Evolutionary conservation across 495 filamentous ascomycete genomes (phyloP).

Genomic region (Podospora pseudoanserina): DNA sequence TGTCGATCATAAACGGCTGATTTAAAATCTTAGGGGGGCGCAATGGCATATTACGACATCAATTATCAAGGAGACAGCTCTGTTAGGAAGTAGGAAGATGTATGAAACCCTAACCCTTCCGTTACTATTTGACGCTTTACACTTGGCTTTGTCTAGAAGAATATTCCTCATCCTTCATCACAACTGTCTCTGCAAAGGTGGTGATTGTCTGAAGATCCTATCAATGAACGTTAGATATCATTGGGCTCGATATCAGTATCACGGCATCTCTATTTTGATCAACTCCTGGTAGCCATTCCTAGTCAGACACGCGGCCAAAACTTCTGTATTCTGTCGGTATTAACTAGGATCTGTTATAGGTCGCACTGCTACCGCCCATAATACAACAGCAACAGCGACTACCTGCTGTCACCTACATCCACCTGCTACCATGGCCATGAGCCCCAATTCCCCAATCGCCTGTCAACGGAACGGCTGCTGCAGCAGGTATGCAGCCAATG

Average conservation of each 20-base stretch:
- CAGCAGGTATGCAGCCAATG: conserved; percentile 3
- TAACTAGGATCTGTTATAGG: conserved; percentile 1
- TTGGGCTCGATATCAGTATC: too few species aligned
- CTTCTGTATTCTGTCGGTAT: background rate
- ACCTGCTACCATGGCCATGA: background rate
- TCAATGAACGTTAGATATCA: too few species aligned
- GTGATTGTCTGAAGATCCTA: too few species aligned
- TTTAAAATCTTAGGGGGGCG: background rate
- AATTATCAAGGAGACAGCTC: too few species aligned
- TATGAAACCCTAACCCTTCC: background rate
- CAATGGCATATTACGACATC: background rate
- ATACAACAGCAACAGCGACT: background rate
- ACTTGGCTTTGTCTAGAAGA: background rate
- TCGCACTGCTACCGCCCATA: background rate
- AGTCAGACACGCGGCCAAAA: background rate
- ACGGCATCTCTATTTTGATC: background rate
- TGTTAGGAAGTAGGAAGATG: too few species aligned
- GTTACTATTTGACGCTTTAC: too few species aligned
- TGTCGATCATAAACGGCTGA: background rate
- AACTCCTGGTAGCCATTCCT: background rate
- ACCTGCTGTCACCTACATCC: background rate
- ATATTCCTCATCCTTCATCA: background rate
- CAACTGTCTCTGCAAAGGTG: background rate
- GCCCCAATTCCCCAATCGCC: conserved; percentile 6
- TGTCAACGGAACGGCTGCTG: conserved; percentile 2